phyloP scores from a whole-genome alignment of 208 protist species.

The Acanthamoeba sp. region DNA sequence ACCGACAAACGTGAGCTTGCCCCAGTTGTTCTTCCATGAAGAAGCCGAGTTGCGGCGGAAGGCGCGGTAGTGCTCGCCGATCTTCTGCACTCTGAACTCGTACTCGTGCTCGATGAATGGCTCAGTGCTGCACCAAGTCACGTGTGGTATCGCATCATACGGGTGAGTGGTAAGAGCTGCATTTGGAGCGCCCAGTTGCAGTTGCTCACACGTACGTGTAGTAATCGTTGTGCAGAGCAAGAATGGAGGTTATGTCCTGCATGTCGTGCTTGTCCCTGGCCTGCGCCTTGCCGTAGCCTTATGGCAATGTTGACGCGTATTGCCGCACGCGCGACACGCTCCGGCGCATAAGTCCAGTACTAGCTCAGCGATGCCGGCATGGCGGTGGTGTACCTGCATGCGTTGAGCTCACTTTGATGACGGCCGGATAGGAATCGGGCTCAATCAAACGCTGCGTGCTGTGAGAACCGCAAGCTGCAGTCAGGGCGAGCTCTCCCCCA shows the following conservation, averaged over 20 bases:
- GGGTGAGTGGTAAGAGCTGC: neutral
- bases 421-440: conserved; percentile 30
- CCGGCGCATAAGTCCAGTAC: neutral
- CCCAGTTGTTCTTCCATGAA: conserved; percentile 75
- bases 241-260: conserved; percentile 47
- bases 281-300: conserved; percentile 58
- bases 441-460: neutral
- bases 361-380: neutral
- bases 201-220: conserved; percentile 49
- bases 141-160: neutral
- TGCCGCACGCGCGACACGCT: too few relatives aligned
- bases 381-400: conserved; percentile 48
- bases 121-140: neutral
- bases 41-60: conserved; percentile 40
- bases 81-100: conserved; percentile 71
- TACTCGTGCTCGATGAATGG: conserved; percentile 63
- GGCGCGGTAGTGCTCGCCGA: conserved; percentile 58
- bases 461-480: neutral
- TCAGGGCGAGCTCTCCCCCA: neutral
- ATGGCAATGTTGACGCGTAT: too few relatives aligned
- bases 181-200: neutral
- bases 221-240: conserved; percentile 64
- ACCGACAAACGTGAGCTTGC: conserved; percentile 39
- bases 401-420: conserved; percentile 72
- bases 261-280: conserved; percentile 34